These are phyloP conservation scores for Neospermospora avenae DNA, from an alignment of 2,329 filamentous ascomycete genomes.

Conservation along the genomic window DNA sequence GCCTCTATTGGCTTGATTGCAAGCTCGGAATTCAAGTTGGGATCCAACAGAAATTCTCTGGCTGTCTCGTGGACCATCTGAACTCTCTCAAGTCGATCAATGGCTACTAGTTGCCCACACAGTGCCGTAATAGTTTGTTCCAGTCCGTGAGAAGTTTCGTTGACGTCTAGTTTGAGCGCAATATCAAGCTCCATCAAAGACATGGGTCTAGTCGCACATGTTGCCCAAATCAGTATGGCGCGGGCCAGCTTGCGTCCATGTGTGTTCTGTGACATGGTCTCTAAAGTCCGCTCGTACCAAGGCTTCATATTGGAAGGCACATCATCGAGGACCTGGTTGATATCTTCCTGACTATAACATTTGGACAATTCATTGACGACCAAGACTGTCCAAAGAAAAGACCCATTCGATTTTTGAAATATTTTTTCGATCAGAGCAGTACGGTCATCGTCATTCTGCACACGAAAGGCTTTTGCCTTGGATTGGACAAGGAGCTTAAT, in stretches of 20 bases:
- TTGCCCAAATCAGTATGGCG: conserved; percentile 32
- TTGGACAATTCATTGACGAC: conserved; percentile 34
- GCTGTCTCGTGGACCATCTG: conserved; percentile 34
- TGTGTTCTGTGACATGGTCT: conserved; percentile 12
- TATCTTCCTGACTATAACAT: conserved; percentile 28
- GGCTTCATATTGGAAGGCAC: conserved; percentile 35
- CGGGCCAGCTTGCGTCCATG: conserved; percentile 31
- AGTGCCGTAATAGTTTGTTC: conserved; percentile 27
- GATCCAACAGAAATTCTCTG: conserved; percentile 30
- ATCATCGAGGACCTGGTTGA: conserved; percentile 29
- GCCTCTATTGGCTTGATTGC: conserved; percentile 21
- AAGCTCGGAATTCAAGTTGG: conserved; percentile 19
- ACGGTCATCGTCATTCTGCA: conserved; percentile 25
- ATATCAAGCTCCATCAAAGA: conserved; percentile 29
- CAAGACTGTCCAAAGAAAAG: conserved; percentile 36
- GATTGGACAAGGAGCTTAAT: conserved; percentile 22
- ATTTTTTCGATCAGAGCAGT: conserved; percentile 32
- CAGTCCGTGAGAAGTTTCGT: conserved; percentile 23
- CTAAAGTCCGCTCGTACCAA: conserved; percentile 31
- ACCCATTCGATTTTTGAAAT: conserved; percentile 35
- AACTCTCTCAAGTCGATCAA: conserved; percentile 26
- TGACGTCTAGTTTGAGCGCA: conserved; percentile 33
- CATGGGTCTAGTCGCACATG: conserved; percentile 26
- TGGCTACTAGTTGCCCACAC: conserved; percentile 34
- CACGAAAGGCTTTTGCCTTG: conserved; percentile 19